These are phyloP conservation scores for Blastobotrys malaysiensis DNA, from an alignment of 1,139 yeast species.

Conservation along the genomic window DNA sequence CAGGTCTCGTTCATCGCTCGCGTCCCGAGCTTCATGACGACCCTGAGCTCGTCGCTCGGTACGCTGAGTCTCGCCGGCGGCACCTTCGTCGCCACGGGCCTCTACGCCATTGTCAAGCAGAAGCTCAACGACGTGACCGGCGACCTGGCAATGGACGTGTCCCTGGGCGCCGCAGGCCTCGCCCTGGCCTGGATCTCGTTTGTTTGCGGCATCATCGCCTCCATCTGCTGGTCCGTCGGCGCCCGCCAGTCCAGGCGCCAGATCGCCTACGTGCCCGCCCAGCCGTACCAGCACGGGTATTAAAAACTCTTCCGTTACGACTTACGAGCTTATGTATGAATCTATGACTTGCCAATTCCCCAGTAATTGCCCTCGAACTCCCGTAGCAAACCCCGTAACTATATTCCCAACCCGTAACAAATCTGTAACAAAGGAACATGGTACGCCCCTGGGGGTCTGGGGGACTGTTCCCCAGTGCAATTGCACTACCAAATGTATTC, in stretches of 20 bases:
- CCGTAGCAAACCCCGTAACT: too few species aligned
- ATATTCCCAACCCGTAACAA: too few species aligned
- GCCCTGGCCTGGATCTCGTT: slow-evolving; percentile 7
- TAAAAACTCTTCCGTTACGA: not conserved
- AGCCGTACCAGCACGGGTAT: not conserved
- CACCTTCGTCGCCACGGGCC: slow-evolving; percentile 5
- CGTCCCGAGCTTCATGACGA: slow-evolving; percentile 7
- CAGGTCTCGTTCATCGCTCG: slow-evolving; percentile 8
- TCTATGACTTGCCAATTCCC: too few species aligned
- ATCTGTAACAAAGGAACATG: too few species aligned
- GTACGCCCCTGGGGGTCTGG: too few species aligned
- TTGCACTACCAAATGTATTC: too few species aligned
- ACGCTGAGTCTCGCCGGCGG: slow-evolving; percentile 2
- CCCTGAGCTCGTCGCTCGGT: not conserved
- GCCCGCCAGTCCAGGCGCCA: slow-evolving; percentile 6
- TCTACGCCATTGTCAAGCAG: slow-evolving; percentile 8
- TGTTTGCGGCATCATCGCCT: not conserved
- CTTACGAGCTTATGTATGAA: too few species aligned
- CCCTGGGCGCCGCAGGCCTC: slow-evolving; percentile 8
- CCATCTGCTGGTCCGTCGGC: slow-evolving; percentile 3
- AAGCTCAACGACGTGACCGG: slow-evolving; percentile 8
- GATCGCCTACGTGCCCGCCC: slow-evolving; percentile 4
- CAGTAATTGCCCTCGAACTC: too few species aligned
- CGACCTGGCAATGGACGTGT: slow-evolving; percentile 2
- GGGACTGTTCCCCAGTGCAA: too few species aligned